Evolutionary conservation across 306 rosid genomes (phyloP), one percentile per base, ranked within the genome.

Genomic region (Dicorynia guianensis): DNA sequence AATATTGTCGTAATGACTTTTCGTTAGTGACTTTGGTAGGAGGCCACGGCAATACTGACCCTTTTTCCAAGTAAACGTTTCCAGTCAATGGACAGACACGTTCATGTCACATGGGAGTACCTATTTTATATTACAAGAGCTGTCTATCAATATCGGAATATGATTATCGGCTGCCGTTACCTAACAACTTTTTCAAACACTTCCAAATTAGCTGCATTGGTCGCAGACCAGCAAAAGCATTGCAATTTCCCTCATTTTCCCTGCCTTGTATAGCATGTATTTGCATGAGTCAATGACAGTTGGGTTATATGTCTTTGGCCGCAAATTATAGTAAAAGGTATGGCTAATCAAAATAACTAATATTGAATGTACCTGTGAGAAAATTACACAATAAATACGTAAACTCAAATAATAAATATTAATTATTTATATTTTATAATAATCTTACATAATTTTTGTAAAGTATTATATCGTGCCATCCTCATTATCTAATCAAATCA

Each of bases 1-100:
- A n/a, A n/a, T n/a, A n/a, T n/a, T 62, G 8, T 76, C 74, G 76
- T 81, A 11, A 71, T 81, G 76, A 66, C n/a, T 47, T 58, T 72
- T 33, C 18, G 43, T 25, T 64, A 2, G 63, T 48, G 66, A 52
- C 9, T 59, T 58, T 42, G 76, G 67, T n/a, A 65, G 71, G 65
- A 50, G 14, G 11, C 11, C 66, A 57, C 6, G 71, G 9, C n/a
- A 13, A n/a, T 36, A 50, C 55, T 53, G 2, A 25, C 34, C 57
- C 33, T 33, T 69, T 77, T 64, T 4, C 3, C 12, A 43, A 71
- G 55, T 43, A 30, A 64, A 48, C 40, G 48, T 35, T 58, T 49
- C 12, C 72, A 66, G 82, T 82, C 85, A 82, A 77, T 42, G 67
- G 25, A 60, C 52, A 58, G 25, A 60, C 52, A 58, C 25, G 25